phyloP scores from a whole-genome alignment of 257 asterid genomes.

The Ocimum tenuiflorum region DNA sequence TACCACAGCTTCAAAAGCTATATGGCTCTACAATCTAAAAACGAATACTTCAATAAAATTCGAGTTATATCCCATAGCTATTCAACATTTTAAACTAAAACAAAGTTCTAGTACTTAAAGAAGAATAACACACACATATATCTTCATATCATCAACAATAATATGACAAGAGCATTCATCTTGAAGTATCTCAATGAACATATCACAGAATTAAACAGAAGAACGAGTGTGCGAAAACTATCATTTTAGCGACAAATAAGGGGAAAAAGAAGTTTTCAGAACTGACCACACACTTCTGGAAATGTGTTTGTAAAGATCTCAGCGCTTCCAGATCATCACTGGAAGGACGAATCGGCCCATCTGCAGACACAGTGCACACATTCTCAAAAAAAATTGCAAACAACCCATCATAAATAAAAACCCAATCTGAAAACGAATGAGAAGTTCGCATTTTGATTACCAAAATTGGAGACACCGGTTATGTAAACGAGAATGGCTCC shows the following conservation, averaged over 20 bases:
- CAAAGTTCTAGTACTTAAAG: not conserved
- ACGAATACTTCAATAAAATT: too few relatives aligned
- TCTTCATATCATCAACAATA: not conserved
- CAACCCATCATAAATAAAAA: not conserved
- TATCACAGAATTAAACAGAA: too few relatives aligned
- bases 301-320: conserved; percentile 45
- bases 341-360: conserved; percentile 39
- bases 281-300: conserved; percentile 85
- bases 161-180: not conserved
- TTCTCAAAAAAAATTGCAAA: not conserved
- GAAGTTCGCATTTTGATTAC: conserved; percentile 19
- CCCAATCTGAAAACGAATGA: not conserved
- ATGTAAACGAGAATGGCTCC: conserved; percentile 61
- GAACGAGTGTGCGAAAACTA: not conserved
- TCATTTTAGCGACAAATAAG: too few relatives aligned
- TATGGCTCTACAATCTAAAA: conserved; percentile 2
- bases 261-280: too few relatives aligned
- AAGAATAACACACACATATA: too few relatives aligned
- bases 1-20: not conserved
- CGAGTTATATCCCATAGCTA: not conserved
- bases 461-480: conserved; percentile 45
- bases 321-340: conserved; percentile 63
- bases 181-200: not conserved
- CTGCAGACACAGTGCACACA: conserved; percentile 28
- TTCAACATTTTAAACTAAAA: not conserved